Evolutionary conservation across 371 early-diverging fungal genomes (phyloP).

Genomic region (Umbelopsis sp.): DNA sequence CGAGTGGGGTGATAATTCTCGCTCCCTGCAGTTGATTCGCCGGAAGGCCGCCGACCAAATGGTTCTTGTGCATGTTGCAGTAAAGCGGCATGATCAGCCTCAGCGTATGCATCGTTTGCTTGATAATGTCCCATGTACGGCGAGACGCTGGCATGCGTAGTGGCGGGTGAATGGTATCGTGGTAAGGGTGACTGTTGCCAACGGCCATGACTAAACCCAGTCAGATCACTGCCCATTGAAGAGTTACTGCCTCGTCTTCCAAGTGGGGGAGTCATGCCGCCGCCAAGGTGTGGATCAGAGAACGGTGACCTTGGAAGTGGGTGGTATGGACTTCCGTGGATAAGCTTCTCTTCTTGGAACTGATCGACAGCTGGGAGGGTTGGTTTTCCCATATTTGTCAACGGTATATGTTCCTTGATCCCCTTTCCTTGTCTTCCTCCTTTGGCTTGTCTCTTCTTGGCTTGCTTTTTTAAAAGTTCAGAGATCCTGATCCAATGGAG

Average conservation of each 20-base stretch:
- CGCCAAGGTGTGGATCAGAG: background rate
- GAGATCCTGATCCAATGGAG: conserved; percentile 27
- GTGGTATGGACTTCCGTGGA: conserved; percentile 20
- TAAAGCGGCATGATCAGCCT: conserved; percentile 3
- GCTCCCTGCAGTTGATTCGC: background rate
- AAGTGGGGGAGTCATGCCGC: conserved; percentile 16
- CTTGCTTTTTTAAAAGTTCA: conserved; percentile 37
- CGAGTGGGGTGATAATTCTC: background rate
- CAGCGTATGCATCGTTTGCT: background rate
- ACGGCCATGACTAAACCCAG: conserved; percentile 14
- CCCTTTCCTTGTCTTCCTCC: conserved; percentile 10
- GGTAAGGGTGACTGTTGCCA: conserved; percentile 6
- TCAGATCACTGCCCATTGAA: conserved; percentile 33
- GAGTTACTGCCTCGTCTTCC: conserved; percentile 30
- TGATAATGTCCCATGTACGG: conserved; percentile 5
- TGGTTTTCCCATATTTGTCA: conserved; percentile 16
- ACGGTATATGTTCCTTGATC: conserved; percentile 11
- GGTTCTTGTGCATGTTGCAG: conserved; percentile 6
- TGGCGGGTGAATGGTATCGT: background rate
- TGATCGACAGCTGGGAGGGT: conserved; percentile 4
- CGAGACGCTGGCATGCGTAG: background rate
- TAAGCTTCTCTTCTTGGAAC: conserved; percentile 15
- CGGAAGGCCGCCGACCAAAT: background rate
- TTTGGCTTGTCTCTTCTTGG: conserved; percentile 30
- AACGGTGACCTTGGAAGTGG: background rate